Base-by-base conservation (phyloP, 1,139 yeast species). In the Kurtzmaniella natalensis region DNA sequence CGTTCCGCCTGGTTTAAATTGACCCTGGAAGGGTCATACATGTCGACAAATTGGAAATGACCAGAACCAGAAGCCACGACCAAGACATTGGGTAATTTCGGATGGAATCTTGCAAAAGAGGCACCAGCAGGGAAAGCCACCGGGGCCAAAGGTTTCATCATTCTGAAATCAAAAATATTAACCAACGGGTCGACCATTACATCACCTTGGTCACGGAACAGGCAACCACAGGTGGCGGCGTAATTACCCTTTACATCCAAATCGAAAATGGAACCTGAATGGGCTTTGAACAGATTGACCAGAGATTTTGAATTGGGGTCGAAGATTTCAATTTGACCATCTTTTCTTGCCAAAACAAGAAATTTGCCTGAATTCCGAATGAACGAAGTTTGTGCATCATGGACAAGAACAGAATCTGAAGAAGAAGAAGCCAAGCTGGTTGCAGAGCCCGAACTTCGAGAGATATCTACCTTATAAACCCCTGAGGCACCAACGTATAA, bases 41-140 rank as follows among this genome's bases (percentile, higher is more conserved):
- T 73, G 54, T 92, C 97, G 17, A 87, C 74, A 46, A 88, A 80
- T 48, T 88, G 95, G 39, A 94, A 62, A 42, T 86, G 94, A 7
- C 98, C 98, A 19, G 75, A 57, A 14, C 70, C 70, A 1, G 96
- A 83, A 0, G 87, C 82, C 14, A 86, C 78, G 8, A 88, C 58
- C 29, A 88, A 75, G 32, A 85, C 78, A 28, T 87, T 84, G 9
- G 96, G 84, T 38, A 88, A 58, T 42, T 84, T 84, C 3, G 97
- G 96, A 57, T 89, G 97, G 43, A 89, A 70, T 33, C 83, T 72
- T 1, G 84, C 94, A 52, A 76, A 83, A 5, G 86, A 72, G 1
- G 97, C 96, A 4, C 97, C 97, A 0, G 88, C 82, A 0, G 95
- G 86, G 53, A 88, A 88, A 2, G 96, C 80, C 3, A 89, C 67